Conservation (phyloP, 768 basidiomycete species). For the Tulasnella sp. region DNA sequence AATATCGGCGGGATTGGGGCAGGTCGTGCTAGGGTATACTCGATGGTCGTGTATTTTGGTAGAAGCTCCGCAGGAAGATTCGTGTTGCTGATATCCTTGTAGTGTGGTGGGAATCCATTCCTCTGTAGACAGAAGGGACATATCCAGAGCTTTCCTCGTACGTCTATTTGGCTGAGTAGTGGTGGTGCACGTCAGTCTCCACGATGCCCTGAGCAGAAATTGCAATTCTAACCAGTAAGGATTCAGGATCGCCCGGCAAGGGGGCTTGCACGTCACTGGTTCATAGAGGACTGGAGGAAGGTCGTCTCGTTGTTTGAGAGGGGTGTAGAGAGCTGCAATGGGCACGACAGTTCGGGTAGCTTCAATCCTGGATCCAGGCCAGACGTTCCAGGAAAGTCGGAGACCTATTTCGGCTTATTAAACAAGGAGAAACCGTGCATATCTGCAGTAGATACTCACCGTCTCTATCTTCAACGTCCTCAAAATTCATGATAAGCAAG, state of each 20-base stretch:
- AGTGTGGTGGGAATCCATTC: slow-evolving; percentile 97
- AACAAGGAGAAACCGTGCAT: neutral
- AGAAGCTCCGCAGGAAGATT: slow-evolving; percentile 95
- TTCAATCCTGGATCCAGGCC: slow-evolving; percentile 97
- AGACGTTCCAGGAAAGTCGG: slow-evolving; percentile 97
- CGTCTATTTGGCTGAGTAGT: slow-evolving; percentile 87
- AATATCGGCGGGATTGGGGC: slow-evolving; percentile 95
- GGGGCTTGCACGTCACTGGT: slow-evolving; percentile 97
- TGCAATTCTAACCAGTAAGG: slow-evolving; percentile 78
- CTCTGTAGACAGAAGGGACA: slow-evolving; percentile 98
- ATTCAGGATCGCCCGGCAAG: slow-evolving; percentile 96
- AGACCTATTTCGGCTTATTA: slow-evolving; percentile 62
- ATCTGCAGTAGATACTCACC: slow-evolving; percentile 54
- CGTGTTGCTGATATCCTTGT: slow-evolving; percentile 97
- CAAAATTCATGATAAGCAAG: slow-evolving; percentile 61
- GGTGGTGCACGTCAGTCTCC: slow-evolving; percentile 24
- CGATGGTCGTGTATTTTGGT: slow-evolving; percentile 98
- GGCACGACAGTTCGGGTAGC: slow-evolving; percentile 97
- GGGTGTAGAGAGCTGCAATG: slow-evolving; percentile 96
- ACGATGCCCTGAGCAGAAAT: slow-evolving; percentile 29
- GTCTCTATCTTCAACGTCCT: slow-evolving; percentile 97
- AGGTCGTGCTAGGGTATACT: slow-evolving; percentile 94
- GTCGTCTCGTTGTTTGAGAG: slow-evolving; percentile 90
- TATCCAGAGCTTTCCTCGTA: slow-evolving; percentile 98
- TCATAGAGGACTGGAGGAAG: slow-evolving; percentile 96